Percentiles rank a stretch among this genome's conserved stretches.
Conservation (phyloP, 345 rosid species). For the Melaleuca alternifolia region DNA sequence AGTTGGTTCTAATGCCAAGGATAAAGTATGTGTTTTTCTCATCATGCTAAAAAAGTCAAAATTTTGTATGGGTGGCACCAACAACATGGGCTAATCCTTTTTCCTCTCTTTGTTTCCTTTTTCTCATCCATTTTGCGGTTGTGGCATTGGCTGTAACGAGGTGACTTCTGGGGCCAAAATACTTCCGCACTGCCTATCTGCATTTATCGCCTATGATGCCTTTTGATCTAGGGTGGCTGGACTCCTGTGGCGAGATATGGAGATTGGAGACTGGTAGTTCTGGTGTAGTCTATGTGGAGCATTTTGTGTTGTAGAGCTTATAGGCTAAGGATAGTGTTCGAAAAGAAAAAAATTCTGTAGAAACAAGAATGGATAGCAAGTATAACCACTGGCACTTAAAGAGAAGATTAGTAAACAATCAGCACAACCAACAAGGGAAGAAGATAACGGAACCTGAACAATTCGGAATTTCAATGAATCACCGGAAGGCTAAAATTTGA, state of each 20-base stretch:
- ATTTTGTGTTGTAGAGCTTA: too few species aligned
- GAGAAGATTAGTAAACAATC: too few species aligned
- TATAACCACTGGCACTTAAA: too few species aligned
- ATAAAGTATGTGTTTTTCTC: background rate
- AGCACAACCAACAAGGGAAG: too few species aligned
- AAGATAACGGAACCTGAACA: too few species aligned
- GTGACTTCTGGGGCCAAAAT: background rate
- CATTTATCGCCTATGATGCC: too few species aligned
- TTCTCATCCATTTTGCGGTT: background rate
- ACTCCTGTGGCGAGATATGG: background rate
- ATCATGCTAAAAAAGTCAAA: background rate
- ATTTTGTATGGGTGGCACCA: background rate
- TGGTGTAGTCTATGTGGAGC: background rate
- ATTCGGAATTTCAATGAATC: too few species aligned
- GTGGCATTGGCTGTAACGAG: background rate
- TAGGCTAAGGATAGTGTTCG: too few species aligned
- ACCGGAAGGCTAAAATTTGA: too few species aligned
- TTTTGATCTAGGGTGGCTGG: background rate
- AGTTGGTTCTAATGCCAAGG: too few species aligned
- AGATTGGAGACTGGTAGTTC: background rate
- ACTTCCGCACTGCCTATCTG: background rate
- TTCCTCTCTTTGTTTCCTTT: background rate
- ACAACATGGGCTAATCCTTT: background rate
- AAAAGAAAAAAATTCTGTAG: too few species aligned
- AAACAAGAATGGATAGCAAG: too few species aligned